phyloP scores from a whole-genome alignment of 2,329 filamentous ascomycete genomes.

The Parastagonospora avenae region DNA sequence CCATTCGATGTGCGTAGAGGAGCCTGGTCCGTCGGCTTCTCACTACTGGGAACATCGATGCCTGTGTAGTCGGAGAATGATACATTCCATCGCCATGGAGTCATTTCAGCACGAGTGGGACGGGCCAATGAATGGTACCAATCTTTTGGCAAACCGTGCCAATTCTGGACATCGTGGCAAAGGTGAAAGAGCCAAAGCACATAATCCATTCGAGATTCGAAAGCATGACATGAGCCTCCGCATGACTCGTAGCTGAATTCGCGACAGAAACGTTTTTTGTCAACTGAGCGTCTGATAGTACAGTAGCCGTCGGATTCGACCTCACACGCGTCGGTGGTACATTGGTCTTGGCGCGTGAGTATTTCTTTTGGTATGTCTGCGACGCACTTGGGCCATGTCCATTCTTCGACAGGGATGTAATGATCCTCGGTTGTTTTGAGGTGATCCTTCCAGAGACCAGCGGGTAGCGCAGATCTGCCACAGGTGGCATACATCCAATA shows the following conservation, averaged over 20 bases:
- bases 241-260: slow-evolving; percentile 35
- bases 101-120: slow-evolving; percentile 31
- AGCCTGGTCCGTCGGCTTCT: slow-evolving; percentile 17
- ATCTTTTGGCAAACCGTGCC: slow-evolving; percentile 38
- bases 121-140: slow-evolving; percentile 29
- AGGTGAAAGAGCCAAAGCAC: slow-evolving; percentile 39
- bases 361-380: slow-evolving; percentile 27
- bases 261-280: slow-evolving; percentile 38
- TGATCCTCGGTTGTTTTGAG: slow-evolving; percentile 31
- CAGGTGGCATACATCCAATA: slow-evolving; percentile 42
- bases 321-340: slow-evolving; percentile 40
- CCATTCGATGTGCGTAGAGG: slow-evolving; percentile 24
- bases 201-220: slow-evolving; percentile 40
- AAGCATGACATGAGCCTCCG: slow-evolving; percentile 32
- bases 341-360: slow-evolving; percentile 24
- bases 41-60: slow-evolving; percentile 12
- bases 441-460: slow-evolving; percentile 30
- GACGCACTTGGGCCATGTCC: slow-evolving; percentile 35
- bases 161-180: slow-evolving; percentile 34
- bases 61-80: too few species aligned
- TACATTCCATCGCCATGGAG: slow-evolving; percentile 28
- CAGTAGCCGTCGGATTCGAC: slow-evolving; percentile 39
- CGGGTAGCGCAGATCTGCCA: slow-evolving; percentile 23
- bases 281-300: slow-evolving; percentile 29
- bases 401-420: slow-evolving; percentile 36